Percentiles rank a stretch among this genome's conserved stretches.
Evolutionary conservation across 2,329 filamentous ascomycete species (phyloP).

Genomic region (Acephala macrosclerotiorum): DNA sequence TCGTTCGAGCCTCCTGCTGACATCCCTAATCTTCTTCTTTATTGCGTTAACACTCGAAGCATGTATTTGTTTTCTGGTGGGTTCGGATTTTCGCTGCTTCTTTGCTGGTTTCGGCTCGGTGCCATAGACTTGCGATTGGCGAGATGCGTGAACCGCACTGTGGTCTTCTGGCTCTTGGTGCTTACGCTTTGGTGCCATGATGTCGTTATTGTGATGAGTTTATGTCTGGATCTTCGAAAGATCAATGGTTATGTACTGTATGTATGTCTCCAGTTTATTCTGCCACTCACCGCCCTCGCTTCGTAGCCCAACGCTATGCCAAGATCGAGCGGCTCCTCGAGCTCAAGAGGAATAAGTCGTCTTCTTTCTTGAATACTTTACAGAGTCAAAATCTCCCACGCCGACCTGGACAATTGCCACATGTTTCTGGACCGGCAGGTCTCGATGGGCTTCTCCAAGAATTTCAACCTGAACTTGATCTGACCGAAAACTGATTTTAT

Average conservation of each 20-base stretch:
- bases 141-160: conserved; percentile 41
- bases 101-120: conserved; percentile 40
- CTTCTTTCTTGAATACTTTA: background rate
- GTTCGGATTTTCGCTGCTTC: conserved; percentile 41
- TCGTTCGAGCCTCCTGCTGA: conserved; percentile 70
- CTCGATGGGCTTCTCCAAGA: background rate
- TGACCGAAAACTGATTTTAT: background rate
- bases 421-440: background rate
- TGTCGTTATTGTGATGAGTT: conserved; percentile 15
- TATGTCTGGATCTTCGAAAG: background rate
- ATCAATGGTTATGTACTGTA: too few relatives aligned
- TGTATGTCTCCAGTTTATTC: background rate
- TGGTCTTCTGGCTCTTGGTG: conserved; percentile 33
- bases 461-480: background rate
- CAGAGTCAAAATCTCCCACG: background rate
- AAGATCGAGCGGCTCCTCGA: background rate
- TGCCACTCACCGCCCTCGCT: conserved; percentile 1
- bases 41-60: conserved; percentile 60
- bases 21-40: conserved; percentile 75
- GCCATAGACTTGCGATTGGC: conserved; percentile 43
- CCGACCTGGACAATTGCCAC: background rate
- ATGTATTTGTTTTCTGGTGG: conserved; percentile 42
- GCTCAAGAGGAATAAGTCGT: background rate
- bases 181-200: conserved; percentile 44
- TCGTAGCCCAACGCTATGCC: background rate